phyloP scores from a whole-genome alignment of 2,329 filamentous ascomycete genomes.

The Clarireedia sp. region DNA sequence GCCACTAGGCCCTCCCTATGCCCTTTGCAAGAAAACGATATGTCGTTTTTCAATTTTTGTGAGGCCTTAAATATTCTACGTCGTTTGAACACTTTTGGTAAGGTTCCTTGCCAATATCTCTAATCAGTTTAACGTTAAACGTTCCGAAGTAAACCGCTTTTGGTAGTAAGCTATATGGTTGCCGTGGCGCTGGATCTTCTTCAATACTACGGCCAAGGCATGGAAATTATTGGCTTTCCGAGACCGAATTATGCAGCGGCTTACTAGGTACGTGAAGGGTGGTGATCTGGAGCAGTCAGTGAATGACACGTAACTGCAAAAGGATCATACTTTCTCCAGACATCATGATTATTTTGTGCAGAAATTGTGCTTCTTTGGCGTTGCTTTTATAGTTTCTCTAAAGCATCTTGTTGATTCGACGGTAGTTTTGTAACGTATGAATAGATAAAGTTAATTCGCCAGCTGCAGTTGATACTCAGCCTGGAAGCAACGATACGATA shows the following conservation, averaged over 20 bases:
- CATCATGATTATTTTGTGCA: no score
- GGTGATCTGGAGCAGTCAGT: no score
- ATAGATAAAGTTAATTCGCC: not conserved
- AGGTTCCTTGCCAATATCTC: not conserved
- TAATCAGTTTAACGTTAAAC: not conserved
- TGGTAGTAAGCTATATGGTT: not conserved
- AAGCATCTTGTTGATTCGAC: no score
- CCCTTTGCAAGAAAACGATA: not conserved
- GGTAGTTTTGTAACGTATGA: no score
- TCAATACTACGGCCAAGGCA: not conserved
- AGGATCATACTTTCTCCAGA: no score
- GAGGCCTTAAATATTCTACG: not conserved
- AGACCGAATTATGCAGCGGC: not conserved
- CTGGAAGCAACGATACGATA: not conserved
- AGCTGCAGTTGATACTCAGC: not conserved
- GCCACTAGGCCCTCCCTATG: not conserved
- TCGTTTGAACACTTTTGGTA: not conserved
- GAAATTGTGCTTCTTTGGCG: not conserved
- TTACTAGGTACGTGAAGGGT: not conserved
- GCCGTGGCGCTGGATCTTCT: conserved; percentile 1
- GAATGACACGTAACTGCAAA: no score
- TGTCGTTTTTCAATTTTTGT: not conserved
- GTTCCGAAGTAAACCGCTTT: not conserved
- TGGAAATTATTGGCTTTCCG: not conserved
- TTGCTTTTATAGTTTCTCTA: no score